phyloP scores from a whole-genome alignment of 2,329 filamentous ascomycete genomes.

The Fusarium haematococcum region DNA sequence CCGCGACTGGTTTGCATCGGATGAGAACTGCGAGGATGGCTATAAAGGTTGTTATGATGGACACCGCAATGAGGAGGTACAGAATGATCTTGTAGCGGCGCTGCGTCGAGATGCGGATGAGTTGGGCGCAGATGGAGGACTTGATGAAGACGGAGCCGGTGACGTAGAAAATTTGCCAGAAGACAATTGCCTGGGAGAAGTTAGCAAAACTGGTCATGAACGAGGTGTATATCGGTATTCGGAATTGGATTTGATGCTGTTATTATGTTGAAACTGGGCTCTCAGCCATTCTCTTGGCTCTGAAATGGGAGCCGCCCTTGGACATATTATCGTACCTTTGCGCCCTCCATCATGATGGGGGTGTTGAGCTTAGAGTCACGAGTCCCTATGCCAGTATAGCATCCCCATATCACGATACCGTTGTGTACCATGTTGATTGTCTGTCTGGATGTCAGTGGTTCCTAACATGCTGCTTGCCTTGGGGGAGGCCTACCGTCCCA shows the following conservation, averaged over 20 bases:
- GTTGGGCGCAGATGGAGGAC: constrained; percentile 13
- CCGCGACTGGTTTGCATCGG: constrained; percentile 7
- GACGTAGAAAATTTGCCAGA: constrained; percentile 25
- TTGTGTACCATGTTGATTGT: constrained; percentile 18
- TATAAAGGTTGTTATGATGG: background rate
- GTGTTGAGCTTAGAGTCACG: constrained; percentile 2
- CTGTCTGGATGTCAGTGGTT: background rate
- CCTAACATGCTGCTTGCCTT: background rate
- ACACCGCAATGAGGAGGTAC: background rate
- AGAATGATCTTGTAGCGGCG: background rate
- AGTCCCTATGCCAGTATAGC: constrained; percentile 2
- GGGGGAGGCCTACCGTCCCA: background rate
- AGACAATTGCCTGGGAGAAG: background rate
- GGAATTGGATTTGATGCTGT: background rate
- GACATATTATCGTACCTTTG: background rate
- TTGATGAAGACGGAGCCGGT: constrained; percentile 13
- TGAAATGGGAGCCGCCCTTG: background rate
- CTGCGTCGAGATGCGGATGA: constrained; percentile 5
- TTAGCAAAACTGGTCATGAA: background rate
- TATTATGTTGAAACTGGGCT: background rate
- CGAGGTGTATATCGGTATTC: background rate
- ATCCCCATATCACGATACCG: constrained; percentile 12
- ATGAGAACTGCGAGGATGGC: background rate
- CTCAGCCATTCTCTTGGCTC: background rate
- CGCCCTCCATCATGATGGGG: constrained; percentile 4